Conservation (phyloP, 768 basidiomycete genomes). For the Serendipita sp. region DNA sequence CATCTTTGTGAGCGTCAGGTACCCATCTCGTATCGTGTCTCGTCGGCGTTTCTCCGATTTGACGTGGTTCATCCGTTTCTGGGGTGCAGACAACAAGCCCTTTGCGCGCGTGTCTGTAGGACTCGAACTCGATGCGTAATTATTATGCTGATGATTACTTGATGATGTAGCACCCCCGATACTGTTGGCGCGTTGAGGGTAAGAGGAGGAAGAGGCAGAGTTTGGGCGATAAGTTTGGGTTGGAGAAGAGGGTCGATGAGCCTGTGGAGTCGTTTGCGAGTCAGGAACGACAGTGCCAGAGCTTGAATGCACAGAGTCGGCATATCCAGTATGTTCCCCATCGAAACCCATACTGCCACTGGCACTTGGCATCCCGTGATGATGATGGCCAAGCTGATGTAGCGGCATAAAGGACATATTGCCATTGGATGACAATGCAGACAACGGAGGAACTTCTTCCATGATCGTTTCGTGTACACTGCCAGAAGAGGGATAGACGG, state of each 20-base stretch:
- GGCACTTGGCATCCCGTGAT: constrained; percentile 9
- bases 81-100: constrained; percentile 60
- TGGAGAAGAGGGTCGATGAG: background rate
- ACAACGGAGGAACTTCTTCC: background rate
- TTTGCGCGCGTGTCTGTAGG: constrained; percentile 25
- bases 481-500: constrained; percentile 5
- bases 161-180: too few species aligned
- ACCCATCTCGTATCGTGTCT: constrained; percentile 81
- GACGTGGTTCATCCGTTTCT: constrained; percentile 85
- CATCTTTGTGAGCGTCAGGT: constrained; percentile 67
- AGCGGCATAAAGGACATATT: constrained; percentile 1
- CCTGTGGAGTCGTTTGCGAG: background rate
- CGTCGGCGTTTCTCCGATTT: constrained; percentile 88
- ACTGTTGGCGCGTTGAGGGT: too few species aligned
- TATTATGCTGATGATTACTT: too few species aligned
- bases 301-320: background rate
- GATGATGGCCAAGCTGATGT: constrained; percentile 2
- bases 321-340: background rate
- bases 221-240: background rate
- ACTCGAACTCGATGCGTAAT: too few species aligned
- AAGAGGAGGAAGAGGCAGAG: too few species aligned
- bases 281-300: background rate
- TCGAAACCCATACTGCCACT: background rate
- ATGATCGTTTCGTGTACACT: background rate
- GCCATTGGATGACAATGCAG: background rate